These are phyloP conservation scores for Oxytropis ochrocephala DNA, from an alignment of 306 rosid genomes.

Conservation along the genomic window DNA sequence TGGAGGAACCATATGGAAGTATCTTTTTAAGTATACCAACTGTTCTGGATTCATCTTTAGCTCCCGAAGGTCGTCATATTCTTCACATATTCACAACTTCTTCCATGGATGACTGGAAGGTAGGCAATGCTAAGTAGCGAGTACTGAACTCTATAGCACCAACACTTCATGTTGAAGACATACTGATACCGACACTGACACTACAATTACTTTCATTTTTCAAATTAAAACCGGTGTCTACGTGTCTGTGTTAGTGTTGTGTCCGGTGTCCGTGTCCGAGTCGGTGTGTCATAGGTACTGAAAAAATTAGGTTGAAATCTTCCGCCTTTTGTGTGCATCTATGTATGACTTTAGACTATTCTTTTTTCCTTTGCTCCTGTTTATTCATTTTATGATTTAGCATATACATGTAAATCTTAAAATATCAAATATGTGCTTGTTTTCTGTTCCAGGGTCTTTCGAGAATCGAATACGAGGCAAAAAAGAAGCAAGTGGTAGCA, in stretches of 20 bases:
- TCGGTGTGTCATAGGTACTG: no score
- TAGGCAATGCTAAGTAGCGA: constrained; percentile 22
- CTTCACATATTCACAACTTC: constrained; percentile 96
- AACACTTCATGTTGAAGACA: no score
- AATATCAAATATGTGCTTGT: neutral
- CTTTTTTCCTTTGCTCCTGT: neutral
- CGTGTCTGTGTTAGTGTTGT: no score
- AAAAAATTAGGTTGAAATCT: constrained; percentile 10
- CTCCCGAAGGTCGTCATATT: constrained; percentile 82
- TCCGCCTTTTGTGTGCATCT: neutral
- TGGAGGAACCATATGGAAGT: constrained; percentile 88
- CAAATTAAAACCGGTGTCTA: no score
- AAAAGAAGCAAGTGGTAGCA: constrained; percentile 81
- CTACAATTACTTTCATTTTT: no score
- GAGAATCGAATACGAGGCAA: constrained; percentile 61
- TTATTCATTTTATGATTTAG: neutral
- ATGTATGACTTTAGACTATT: neutral
- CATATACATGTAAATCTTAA: neutral
- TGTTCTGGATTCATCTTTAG: constrained; percentile 78
- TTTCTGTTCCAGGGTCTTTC: constrained; percentile 61
- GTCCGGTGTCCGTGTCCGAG: no score
- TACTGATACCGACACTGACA: no score
- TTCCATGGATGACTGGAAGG: constrained; percentile 92
- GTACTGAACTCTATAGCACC: no score
- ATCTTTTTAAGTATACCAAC: constrained; percentile 97